Evolutionary conservation across 495 filamentous ascomycete genomes (phyloP).

Genomic region (Antarctomyces pellizariae): DNA sequence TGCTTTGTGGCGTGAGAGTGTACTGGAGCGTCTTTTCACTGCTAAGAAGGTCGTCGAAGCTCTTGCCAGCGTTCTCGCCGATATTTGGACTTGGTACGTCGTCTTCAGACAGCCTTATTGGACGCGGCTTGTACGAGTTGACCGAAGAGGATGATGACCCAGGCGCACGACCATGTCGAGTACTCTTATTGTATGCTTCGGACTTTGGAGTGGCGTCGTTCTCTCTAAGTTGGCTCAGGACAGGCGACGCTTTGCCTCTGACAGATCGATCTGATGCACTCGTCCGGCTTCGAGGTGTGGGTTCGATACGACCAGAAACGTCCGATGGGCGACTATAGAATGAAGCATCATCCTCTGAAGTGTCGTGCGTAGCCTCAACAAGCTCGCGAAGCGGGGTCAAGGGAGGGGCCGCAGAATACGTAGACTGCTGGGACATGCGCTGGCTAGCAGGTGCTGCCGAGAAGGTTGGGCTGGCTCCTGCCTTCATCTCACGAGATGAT

Average conservation of each 20-base stretch:
- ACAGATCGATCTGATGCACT: background rate
- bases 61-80: constrained; percentile 18
- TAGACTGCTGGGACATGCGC: background rate
- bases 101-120: constrained; percentile 26
- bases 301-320: too few relatives aligned
- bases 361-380: constrained; percentile 14
- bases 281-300: background rate
- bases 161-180: constrained; percentile 12
- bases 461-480: background rate
- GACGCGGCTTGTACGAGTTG: constrained; percentile 20
- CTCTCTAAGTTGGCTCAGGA: too few relatives aligned
- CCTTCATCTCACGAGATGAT: constrained; percentile 1
- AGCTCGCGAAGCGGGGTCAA: constrained; percentile 16
- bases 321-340: too few relatives aligned
- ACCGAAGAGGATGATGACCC: constrained; percentile 19
- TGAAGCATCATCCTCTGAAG: constrained; percentile 15
- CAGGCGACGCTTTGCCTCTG: background rate
- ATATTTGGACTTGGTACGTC: constrained; percentile 10
- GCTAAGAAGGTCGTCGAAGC: constrained; percentile 72
- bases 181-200: too few relatives aligned
- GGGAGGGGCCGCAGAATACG: constrained; percentile 10
- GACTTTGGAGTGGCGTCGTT: too few relatives aligned
- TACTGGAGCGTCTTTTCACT: constrained; percentile 84
- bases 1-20: constrained; percentile 71
- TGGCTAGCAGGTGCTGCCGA: background rate